Percentiles rank a stretch among this genome's conserved stretches.
phyloP scores from a whole-genome alignment of 768 basidiomycete species.

The Obba rivulosa region DNA sequence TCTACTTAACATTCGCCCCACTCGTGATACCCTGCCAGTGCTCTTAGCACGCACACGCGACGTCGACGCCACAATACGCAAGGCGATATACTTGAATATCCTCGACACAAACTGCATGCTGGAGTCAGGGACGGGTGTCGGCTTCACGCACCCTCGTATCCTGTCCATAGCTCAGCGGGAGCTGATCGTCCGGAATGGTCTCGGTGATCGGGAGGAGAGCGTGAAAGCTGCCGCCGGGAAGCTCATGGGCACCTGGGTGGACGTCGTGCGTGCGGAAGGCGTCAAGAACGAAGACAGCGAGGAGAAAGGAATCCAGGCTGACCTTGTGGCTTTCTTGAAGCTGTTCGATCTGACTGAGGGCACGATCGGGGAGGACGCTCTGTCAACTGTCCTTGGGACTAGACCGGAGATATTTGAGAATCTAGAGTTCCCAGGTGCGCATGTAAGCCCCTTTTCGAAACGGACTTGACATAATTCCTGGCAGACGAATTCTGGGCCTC shows the following conservation, averaged over 20 bases:
- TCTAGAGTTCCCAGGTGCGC: slow-evolving; percentile 65
- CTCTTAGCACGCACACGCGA: slow-evolving; percentile 80
- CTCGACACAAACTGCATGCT: slow-evolving; percentile 41
- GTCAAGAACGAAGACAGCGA: slow-evolving; percentile 38
- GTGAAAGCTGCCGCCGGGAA: slow-evolving; percentile 70
- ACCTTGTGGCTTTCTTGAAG: slow-evolving; percentile 42
- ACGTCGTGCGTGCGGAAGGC: slow-evolving; percentile 35
- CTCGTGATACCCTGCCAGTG: slow-evolving; percentile 47
- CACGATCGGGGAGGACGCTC: slow-evolving; percentile 65
- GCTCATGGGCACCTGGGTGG: slow-evolving; percentile 74
- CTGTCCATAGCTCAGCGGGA: slow-evolving; percentile 73
- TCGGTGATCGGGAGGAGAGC: slow-evolving; percentile 76
- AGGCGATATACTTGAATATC: slow-evolving; percentile 60
- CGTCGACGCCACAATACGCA: slow-evolving; percentile 68
- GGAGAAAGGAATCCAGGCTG: slow-evolving; percentile 32
- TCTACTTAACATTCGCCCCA: slow-evolving; percentile 64
- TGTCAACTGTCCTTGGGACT: slow-evolving; percentile 66
- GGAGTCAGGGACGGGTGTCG: slow-evolving; percentile 33
- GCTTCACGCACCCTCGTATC: slow-evolving; percentile 56
- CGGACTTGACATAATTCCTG: neutral
- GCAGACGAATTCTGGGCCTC: slow-evolving; percentile 70
- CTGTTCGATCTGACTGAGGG: slow-evolving; percentile 58
- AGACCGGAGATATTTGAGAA: slow-evolving; percentile 60
- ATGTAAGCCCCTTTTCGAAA: neutral
- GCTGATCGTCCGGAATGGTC: slow-evolving; percentile 70